These are phyloP conservation scores for Yamadazyma sp. DNA, from an alignment of 1,139 yeast genomes.

Conservation along the genomic window DNA sequence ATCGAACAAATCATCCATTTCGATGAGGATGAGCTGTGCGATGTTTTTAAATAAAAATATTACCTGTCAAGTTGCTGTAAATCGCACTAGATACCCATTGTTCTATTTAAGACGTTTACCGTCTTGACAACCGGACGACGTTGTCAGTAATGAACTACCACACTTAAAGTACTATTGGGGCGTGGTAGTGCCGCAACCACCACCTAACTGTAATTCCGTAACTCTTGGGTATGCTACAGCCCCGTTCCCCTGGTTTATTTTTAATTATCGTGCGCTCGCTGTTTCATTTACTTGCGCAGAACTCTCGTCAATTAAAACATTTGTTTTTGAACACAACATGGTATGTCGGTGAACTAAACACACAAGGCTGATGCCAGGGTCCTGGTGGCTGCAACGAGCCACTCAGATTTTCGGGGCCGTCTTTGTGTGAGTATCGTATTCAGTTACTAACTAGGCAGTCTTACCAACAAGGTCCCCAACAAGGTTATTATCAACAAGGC, in stretches of 20 bases:
- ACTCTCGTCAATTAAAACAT: background rate
- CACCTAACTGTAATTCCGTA: background rate
- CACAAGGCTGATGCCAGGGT: background rate
- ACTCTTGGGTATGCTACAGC: background rate
- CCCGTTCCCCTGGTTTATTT: background rate
- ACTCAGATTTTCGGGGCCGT: too few relatives aligned
- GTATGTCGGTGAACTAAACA: background rate
- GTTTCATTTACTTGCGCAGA: background rate
- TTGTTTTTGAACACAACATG: background rate
- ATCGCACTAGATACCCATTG: too few relatives aligned
- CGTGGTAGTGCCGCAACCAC: background rate
- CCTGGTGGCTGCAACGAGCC: too few relatives aligned
- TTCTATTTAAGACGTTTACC: too few relatives aligned
- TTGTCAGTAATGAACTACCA: too few relatives aligned
- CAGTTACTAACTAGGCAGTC: too few relatives aligned
- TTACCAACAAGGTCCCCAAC: constrained; percentile 3
- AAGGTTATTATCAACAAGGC: constrained; percentile 30
- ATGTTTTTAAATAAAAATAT: too few relatives aligned
- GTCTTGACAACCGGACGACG: too few relatives aligned
- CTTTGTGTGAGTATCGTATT: too few relatives aligned
- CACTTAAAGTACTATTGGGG: too few relatives aligned
- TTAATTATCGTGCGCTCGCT: background rate
- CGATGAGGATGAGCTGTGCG: constrained; percentile 1
- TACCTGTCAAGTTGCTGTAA: too few relatives aligned
- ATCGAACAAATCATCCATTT: constrained; percentile 15